These are phyloP conservation scores for Jacaranda mimosifolia DNA, from an alignment of 257 asterid species.

Conservation along the genomic window DNA sequence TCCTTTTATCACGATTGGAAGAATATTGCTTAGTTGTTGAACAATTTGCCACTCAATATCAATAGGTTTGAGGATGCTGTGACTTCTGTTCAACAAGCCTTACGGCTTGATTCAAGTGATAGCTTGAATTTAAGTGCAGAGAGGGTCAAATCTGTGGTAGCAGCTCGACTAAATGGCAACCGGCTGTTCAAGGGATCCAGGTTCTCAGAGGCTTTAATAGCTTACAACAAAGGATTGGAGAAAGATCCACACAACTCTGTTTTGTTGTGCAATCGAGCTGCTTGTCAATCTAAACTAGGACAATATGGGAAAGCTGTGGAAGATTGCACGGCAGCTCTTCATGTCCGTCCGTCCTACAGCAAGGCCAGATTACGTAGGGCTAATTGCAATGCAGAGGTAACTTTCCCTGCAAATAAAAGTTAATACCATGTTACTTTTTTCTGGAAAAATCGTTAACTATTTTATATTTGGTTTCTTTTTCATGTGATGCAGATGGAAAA, in stretches of 20 bases:
- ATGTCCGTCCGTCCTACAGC: conserved; percentile 56
- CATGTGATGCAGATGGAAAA: conserved; percentile 54
- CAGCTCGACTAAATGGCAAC: conserved; percentile 60
- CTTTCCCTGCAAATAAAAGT: background rate
- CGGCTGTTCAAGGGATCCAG: conserved; percentile 50
- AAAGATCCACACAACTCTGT: conserved; percentile 59
- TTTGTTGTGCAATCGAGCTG: conserved; percentile 68
- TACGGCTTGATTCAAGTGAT: conserved; percentile 45
- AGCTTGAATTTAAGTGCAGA: conserved; percentile 38
- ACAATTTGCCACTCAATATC: too few relatives aligned
- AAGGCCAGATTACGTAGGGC: conserved; percentile 72
- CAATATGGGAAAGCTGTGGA: conserved; percentile 68
- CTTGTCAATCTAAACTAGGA: conserved; percentile 59
- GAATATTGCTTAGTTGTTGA: too few relatives aligned
- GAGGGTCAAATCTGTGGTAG: conserved; percentile 43
- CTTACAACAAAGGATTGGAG: conserved; percentile 62
- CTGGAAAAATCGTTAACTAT: background rate
- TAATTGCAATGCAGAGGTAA: conserved; percentile 63
- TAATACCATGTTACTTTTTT: background rate
- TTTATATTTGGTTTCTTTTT: background rate
- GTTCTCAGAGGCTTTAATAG: conserved; percentile 54
- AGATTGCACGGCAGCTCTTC: conserved; percentile 66
- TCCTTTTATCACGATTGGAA: too few relatives aligned
- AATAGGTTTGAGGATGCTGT: conserved; percentile 75
- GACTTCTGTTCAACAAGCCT: conserved; percentile 49